Evolutionary conservation across 2,329 filamentous ascomycete genomes (phyloP), one percentile per base, ranked within the genome.

Genomic region (Calcarisporium arbuscula): DNA sequence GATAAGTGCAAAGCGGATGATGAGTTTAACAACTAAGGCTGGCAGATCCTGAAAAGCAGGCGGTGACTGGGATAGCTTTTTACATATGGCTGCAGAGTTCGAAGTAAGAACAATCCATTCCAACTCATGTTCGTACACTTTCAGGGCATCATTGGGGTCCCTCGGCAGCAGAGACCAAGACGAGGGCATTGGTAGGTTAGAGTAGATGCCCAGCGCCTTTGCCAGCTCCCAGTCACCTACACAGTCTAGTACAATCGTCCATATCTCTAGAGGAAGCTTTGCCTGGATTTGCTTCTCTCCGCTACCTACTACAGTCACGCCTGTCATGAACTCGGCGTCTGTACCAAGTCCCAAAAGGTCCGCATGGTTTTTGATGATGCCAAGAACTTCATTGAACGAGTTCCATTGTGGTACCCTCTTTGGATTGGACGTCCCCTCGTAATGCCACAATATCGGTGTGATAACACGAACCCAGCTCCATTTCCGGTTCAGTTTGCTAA

Each of bases 161-260:
- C 73, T 70, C 19, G 82, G 75, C 43, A 74, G 70, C 18, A 61
- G 53, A 9, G 58, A 58, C 87, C 88, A 94, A 46, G 85, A 77
- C 5, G 58, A 43, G 1, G 90, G 88, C 41, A 81, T 76, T 2
- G 77, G 72, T 6, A 95, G 65, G 36, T 76, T 87, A 2, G 87
- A 87, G 51, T 84, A 90, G 28, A 95, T 75, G 37, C 84, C 80
- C 6, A 95, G 67, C 1, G 85, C 82, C 45, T 81, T 81, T 8
- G 90, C 84, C 15, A 94, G 68, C 60, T 95, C 90, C 90, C 90
- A 96, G 56, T 96, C 90, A 28, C 79, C 79, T 1, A 88, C 77
- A 42, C 82, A 78, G 44, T 94, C 85, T 28, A 95, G 77, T 30
- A 96, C 83, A 38, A 90, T 82, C 20, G 82, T 82, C 87, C 89